Base-by-base conservation (phyloP, 495 filamentous ascomycete genomes). In the Lineolata rhizophorae region DNA sequence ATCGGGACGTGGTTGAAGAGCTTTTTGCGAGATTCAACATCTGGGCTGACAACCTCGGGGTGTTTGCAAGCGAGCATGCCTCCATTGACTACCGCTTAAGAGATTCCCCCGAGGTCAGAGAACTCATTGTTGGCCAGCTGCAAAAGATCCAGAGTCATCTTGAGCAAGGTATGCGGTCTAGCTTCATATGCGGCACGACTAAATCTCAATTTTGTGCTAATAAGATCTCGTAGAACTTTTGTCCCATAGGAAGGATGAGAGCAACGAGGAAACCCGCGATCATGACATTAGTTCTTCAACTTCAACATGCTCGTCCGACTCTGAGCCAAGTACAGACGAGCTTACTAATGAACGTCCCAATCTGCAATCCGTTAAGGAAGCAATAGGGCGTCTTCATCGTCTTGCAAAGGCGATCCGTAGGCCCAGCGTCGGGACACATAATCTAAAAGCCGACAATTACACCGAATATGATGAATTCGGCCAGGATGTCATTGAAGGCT, bases 21-120 rank as follows among this genome's bases (percentile, higher is more conserved):
- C 34, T 42, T 21, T 33, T 12, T 15, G 42, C 42, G 5, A 34
- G 39, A 31, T 45, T 38, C 20, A 20, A 19, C n/a, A 36, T 42
- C 6, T 45, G 42, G 42, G 39, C 40, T 15, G 35, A 25, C 8
- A 30, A 45, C 27, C 32, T 45, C 27, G 42, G 42, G 4, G 40
- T 35, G 13, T 42, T 42, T 35, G 39, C 42, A 2, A 21, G 18
- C 11, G 27, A 25, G 5, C 39, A 42, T 35, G 35, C 40, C 9
- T 45, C 42, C 12, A 21, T 38, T 31, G 42, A 45, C 27, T 37
- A 45, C 22, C 39, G 42, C 0, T 26, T 45, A 9, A 14, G 40
- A 22, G 35, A 39, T 1, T 35, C 4, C 17, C n/a, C 22, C 6
- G 29, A 17, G 4, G 36, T 26, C 9, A 12, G 14, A 15, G 15